Percentiles rank a stretch among this genome's conserved stretches.
Conservation (phyloP, 345 rosid species). For the Sisymbrium irio region DNA sequence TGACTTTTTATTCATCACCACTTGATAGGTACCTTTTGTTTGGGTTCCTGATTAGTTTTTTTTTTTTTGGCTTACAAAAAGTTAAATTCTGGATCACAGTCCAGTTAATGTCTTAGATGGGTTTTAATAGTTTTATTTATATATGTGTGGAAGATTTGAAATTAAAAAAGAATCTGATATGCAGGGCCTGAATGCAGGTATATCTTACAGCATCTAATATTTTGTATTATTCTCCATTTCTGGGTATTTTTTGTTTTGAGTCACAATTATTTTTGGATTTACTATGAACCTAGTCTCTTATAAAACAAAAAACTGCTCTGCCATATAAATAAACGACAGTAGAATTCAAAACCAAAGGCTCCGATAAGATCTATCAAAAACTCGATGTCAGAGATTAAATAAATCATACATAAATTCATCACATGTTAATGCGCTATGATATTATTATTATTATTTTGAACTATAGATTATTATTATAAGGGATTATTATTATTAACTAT, state of each 20-base stretch:
- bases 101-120: neutral
- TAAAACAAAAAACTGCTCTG: conserved; percentile 20
- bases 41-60: neutral
- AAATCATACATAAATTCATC: conserved; percentile 2
- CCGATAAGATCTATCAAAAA: conserved; percentile 32
- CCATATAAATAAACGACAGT: conserved; percentile 33
- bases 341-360: conserved; percentile 46
- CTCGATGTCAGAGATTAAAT: conserved; percentile 14
- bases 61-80: neutral
- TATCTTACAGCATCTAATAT: conserved; percentile 25
- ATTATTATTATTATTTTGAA: neutral
- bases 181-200: conserved; percentile 9
- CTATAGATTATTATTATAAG: neutral
- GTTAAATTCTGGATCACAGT: neutral
- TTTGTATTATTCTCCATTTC: conserved; percentile 28
- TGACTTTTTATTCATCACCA: neutral
- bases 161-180: neutral
- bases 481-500: neutral
- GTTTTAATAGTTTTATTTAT: neutral
- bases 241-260: conserved; percentile 20
- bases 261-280: conserved; percentile 34
- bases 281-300: conserved; percentile 23
- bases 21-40: neutral
- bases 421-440: conserved; percentile 6
- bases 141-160: neutral